These are phyloP conservation scores for Baudoinia panamericana DNA, from an alignment of 495 filamentous ascomycete genomes.

Conservation along the genomic window DNA sequence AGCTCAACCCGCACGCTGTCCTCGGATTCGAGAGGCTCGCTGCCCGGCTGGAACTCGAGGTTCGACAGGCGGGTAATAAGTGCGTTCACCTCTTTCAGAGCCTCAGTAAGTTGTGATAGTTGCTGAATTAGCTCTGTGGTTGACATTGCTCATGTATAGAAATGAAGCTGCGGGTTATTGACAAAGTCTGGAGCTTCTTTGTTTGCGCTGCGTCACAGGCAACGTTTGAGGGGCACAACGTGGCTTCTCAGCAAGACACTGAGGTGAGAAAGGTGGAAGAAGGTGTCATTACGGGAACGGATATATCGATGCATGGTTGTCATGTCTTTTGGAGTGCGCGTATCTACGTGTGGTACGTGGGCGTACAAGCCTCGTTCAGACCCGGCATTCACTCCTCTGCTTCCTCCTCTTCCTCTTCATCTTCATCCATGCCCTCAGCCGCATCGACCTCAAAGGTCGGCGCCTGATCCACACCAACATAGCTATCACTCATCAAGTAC, in stretches of 20 bases:
- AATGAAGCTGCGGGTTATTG: too few species aligned
- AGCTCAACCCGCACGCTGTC: conserved; percentile 59
- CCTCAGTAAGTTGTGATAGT: conserved; percentile 39
- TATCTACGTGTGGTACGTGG: too few species aligned
- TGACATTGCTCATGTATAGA: not conserved
- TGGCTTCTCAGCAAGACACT: too few species aligned
- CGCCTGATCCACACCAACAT: conserved; percentile 93
- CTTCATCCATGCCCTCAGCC: conserved; percentile 89
- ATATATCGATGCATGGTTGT: too few species aligned
- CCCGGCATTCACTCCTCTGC: conserved; percentile 9
- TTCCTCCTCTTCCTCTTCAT: conserved; percentile 70
- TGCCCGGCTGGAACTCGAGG: conserved; percentile 51
- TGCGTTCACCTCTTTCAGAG: conserved; percentile 53
- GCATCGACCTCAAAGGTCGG: conserved; percentile 74
- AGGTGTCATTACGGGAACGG: too few species aligned
- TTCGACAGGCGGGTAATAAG: conserved; percentile 62
- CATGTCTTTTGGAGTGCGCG: too few species aligned
- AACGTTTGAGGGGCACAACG: too few species aligned
- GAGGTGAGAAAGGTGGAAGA: too few species aligned
- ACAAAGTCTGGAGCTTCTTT: not conserved
- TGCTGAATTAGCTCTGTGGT: conserved; percentile 6
- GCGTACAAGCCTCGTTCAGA: too few species aligned
- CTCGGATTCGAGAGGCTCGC: conserved; percentile 37
- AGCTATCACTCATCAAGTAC: conserved; percentile 95
- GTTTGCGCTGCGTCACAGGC: too few species aligned